Conservation (phyloP, 164 flowering plant species). For the Hamamelis virginiana region DNA sequence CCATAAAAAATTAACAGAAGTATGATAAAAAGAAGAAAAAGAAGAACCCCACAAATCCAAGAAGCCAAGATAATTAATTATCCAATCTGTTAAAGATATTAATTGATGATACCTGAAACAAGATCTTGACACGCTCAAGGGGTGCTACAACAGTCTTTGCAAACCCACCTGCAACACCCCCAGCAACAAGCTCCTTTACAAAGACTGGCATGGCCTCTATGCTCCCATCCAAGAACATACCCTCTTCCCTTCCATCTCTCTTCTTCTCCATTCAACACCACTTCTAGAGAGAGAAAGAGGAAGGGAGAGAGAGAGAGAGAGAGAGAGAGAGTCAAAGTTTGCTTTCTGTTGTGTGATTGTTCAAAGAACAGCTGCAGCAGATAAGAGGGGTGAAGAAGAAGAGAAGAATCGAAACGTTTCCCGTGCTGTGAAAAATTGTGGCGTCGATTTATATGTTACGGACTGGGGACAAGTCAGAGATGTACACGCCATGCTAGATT, state of each 20-base stretch:
- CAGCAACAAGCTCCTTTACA: slow-evolving; percentile 85
- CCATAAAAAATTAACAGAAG: background rate
- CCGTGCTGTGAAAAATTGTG: background rate
- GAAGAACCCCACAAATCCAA: background rate
- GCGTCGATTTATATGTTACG: slow-evolving; percentile 20
- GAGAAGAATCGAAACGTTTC: slow-evolving; percentile 10
- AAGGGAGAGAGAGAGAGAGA: slow-evolving; percentile 10
- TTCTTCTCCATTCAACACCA: slow-evolving; percentile 27
- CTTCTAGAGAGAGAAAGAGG: slow-evolving; percentile 15
- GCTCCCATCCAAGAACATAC: slow-evolving; percentile 28
- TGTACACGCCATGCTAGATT: background rate
- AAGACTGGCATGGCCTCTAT: slow-evolving; percentile 65
- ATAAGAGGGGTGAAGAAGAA: background rate
- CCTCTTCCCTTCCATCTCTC: slow-evolving; percentile 36
- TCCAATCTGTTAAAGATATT: background rate
- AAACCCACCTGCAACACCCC: slow-evolving; percentile 91
- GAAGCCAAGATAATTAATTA: slow-evolving; percentile 1
- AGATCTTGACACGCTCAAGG: slow-evolving; percentile 94
- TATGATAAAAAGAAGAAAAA: background rate
- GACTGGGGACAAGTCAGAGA: slow-evolving; percentile 14
- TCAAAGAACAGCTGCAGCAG: background rate
- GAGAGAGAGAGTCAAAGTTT: no score
- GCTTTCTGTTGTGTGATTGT: background rate
- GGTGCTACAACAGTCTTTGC: slow-evolving; percentile 94
- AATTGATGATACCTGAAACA: slow-evolving; percentile 70